Conservation (phyloP, 352 stramenopile species). For the Globisporangium echinulatum region DNA sequence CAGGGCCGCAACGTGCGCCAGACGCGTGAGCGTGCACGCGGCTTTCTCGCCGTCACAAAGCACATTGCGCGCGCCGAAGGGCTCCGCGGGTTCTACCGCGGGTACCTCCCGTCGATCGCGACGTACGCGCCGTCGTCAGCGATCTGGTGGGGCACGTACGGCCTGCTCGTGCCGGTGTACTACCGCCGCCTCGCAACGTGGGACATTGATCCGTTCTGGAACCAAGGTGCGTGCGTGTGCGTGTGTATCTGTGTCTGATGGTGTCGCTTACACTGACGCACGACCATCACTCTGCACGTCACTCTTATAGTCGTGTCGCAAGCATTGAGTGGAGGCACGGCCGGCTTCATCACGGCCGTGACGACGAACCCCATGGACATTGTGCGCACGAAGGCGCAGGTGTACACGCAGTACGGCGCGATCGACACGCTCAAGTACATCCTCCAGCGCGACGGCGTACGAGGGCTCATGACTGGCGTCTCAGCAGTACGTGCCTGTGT, state of each 20-base stretch:
- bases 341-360: conserved; percentile 74
- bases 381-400: conserved; percentile 76
- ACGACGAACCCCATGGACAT: conserved; percentile 88
- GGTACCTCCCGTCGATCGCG: conserved; percentile 79
- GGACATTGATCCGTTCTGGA: conserved; percentile 67
- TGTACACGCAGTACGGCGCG: conserved; percentile 81
- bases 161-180: conserved; percentile 69
- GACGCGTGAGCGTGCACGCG: conserved; percentile 46
- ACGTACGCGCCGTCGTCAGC: conserved; percentile 82
- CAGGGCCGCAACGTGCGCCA: conserved; percentile 59
- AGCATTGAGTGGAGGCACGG: conserved; percentile 63
- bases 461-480: conserved; percentile 75
- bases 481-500: conserved; percentile 45
- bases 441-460: conserved; percentile 59
- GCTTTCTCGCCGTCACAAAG: conserved; percentile 57
- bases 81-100: conserved; percentile 74
- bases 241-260: neutral
- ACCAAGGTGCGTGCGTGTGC: conserved; percentile 45
- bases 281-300: neutral
- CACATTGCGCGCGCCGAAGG: conserved; percentile 59
- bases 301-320: conserved; percentile 52
- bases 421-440: conserved; percentile 84
- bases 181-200: conserved; percentile 52
- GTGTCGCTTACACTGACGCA: neutral
- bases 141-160: conserved; percentile 87